Evolutionary conservation across 1,284 basidiomycete species (phyloP), one percentile per base, ranked within the genome.

Genomic region (Exobasidium rhododendri): DNA sequence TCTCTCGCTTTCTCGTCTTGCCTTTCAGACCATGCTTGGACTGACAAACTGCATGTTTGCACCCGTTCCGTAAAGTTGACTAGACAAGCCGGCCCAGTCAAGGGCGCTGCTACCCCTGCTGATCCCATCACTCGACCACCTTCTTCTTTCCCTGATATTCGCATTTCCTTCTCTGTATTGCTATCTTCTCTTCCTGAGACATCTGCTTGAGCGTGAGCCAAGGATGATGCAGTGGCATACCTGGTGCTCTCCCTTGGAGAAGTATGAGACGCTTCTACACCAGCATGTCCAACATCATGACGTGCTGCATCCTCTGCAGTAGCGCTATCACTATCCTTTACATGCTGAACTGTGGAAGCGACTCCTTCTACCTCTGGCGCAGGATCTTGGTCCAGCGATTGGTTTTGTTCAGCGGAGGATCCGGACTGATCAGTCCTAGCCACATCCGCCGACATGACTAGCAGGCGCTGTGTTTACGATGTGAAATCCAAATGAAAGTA

Each of bases 11-110:
- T 55, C 6, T 30, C 24, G 22, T 55, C 32, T 44, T 55, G 52
- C 28, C 30, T 11, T 6, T 35, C 52, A 20, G 52, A 29, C 52
- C 52, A 55, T 35, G 52, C 52, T 44, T 55, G 32, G n/a, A 55
- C 14, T 4, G 24, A 31, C 13, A 32, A 11, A 44, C 52, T 55
- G 11, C 52, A 55, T 31, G 32, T 22, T 44, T 55, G 24, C 14
- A 55, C 52, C 20, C 29, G 13, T 4, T 55, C 52, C 14, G 24
- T 4, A 44, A 29, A 55, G 29, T 50, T 28, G 2, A 26, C 4
- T 26, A 50, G 28, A 26, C 47, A 50, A 50, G n/a, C 28, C 28
- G 47, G 24, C 13, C 5, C 47, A 5, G n/a, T 26, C 28, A 28
- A 50, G 13, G 4, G 14, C 28, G 20, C 13, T 24, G 24, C 35